Conservation (phyloP, 345 rosid genomes). For the Acer saccharum region DNA sequence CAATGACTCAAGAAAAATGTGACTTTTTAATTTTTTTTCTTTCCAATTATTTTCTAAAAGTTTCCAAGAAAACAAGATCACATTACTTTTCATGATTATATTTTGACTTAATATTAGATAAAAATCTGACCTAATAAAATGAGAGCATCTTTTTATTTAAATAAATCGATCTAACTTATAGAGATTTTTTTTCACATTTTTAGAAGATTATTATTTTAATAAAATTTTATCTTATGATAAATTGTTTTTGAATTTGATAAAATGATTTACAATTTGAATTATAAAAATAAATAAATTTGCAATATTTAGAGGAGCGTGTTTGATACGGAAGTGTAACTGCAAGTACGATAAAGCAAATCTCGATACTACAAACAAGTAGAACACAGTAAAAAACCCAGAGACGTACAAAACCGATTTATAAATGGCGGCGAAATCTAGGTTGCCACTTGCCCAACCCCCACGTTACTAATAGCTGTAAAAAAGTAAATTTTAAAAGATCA, state of each 20-base stretch:
- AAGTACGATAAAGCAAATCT: constrained; percentile 29
- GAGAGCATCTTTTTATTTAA: too few relatives aligned
- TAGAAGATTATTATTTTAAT: neutral
- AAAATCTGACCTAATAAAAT: too few relatives aligned
- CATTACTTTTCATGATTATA: neutral
- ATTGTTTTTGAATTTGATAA: too few relatives aligned
- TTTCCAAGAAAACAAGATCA: neutral
- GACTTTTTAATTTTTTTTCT: too few relatives aligned
- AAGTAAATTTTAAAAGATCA: neutral
- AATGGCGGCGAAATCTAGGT: constrained; percentile 85
- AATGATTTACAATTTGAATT: neutral
- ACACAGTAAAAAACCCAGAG: constrained; percentile 54
- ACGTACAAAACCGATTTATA: constrained; percentile 49
- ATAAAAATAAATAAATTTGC: neutral
- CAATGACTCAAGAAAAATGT: too few relatives aligned
- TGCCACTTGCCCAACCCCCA: constrained; percentile 51
- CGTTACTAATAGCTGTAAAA: constrained; percentile 60
- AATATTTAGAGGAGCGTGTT: constrained; percentile 22
- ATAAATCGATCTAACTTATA: too few relatives aligned
- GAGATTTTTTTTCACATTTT: too few relatives aligned
- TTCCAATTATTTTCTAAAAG: neutral
- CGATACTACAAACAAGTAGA: constrained; percentile 36
- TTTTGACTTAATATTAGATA: too few relatives aligned
- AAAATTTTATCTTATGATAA: too few relatives aligned
- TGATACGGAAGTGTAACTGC: neutral